Evolutionary conservation across 2,329 filamentous ascomycete species (phyloP).

Genomic region (Ilyonectria destructans): DNA sequence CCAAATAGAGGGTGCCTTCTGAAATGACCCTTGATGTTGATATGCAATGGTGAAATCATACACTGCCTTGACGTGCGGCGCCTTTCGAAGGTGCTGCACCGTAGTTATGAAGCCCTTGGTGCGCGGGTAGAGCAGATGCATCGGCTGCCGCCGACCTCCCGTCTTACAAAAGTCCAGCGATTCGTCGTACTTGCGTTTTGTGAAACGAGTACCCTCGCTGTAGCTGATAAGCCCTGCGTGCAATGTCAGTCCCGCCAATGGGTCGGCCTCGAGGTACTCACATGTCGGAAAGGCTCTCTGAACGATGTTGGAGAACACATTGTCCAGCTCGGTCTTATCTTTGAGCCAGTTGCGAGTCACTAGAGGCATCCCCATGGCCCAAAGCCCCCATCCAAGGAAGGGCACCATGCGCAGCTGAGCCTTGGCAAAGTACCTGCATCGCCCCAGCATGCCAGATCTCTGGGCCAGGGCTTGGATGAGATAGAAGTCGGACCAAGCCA

Average conservation of each 20-base stretch:
- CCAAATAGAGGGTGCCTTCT: conserved; percentile 68
- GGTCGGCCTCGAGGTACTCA: conserved; percentile 55
- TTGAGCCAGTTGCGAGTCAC: conserved; percentile 73
- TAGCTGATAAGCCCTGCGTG: conserved; percentile 74
- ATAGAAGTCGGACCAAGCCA: conserved; percentile 76
- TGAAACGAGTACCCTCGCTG: conserved; percentile 76
- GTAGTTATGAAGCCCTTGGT: conserved; percentile 75
- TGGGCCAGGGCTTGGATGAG: conserved; percentile 73
- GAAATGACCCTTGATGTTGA: conserved; percentile 61
- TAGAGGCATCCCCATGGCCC: conserved; percentile 77
- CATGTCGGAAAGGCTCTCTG: conserved; percentile 70
- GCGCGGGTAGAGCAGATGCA: conserved; percentile 72
- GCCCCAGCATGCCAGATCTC: conserved; percentile 71
- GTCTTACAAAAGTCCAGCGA: conserved; percentile 68
- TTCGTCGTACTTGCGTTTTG: conserved; percentile 66
- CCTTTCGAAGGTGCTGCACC: conserved; percentile 68
- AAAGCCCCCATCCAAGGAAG: conserved; percentile 76
- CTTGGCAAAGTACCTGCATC: conserved; percentile 76
- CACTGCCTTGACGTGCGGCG: conserved; percentile 68
- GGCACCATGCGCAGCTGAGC: conserved; percentile 72
- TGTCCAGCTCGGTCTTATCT: conserved; percentile 70
- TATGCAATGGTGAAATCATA: conserved; percentile 73
- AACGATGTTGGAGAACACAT: conserved; percentile 71
- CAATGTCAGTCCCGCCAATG: conserved; percentile 28
- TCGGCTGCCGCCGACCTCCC: conserved; percentile 66